Percentiles rank a stretch among this genome's conserved stretches.
phyloP scores from a whole-genome alignment of 2,329 filamentous ascomycete genomes.

The Paracorniculantispora psalliotae region DNA sequence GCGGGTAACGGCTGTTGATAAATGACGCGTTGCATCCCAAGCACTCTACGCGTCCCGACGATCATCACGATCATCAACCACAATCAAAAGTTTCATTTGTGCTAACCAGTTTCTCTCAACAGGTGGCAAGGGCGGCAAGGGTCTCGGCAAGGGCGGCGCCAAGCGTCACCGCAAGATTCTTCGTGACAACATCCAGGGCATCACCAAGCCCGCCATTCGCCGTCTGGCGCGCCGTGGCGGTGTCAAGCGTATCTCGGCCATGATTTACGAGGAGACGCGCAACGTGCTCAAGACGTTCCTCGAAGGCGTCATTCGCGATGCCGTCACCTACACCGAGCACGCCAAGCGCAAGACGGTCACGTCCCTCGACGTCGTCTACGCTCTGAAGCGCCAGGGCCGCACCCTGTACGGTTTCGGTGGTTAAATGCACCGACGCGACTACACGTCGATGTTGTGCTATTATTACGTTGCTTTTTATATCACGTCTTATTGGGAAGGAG shows the following conservation, averaged over 20 bases:
- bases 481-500: conserved; percentile 13
- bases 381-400: conserved; percentile 56
- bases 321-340: conserved; percentile 66
- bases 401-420: conserved; percentile 78
- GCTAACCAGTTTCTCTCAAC: no score
- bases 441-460: conserved; percentile 81
- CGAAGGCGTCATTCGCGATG: conserved; percentile 62
- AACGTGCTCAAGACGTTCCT: conserved; percentile 67
- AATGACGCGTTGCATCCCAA: conserved; percentile 9
- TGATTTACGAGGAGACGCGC: conserved; percentile 68
- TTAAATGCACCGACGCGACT: conserved; percentile 95
- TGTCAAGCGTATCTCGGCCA: conserved; percentile 99
- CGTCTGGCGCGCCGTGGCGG: conserved; percentile 98
- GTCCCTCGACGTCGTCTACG: conserved; percentile 55
- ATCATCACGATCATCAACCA: not conserved
- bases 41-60: not conserved
- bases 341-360: conserved; percentile 69
- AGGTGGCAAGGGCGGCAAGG: conserved; percentile 96
- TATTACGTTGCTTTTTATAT: conserved; percentile 18
- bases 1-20: not conserved
- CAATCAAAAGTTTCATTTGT: no score
- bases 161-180: conserved; percentile 99
- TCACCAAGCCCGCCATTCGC: conserved; percentile 96
- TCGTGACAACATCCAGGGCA: conserved; percentile 99
- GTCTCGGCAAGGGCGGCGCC: conserved; percentile 95